These are phyloP conservation scores for Calycina herbarum DNA, from an alignment of 2,329 filamentous ascomycete species.

Conservation along the genomic window DNA sequence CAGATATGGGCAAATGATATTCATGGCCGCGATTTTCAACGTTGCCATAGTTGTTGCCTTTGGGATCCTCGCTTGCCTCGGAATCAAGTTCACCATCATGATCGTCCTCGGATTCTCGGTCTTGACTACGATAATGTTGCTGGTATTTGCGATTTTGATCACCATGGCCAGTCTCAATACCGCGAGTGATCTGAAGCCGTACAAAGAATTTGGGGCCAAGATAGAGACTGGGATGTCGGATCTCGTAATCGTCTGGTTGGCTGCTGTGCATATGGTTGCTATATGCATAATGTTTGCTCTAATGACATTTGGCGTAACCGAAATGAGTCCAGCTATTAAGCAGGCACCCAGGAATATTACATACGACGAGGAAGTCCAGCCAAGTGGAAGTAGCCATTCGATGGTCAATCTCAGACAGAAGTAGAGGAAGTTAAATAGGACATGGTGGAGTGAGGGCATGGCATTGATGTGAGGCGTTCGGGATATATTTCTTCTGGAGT, in stretches of 20 bases:
- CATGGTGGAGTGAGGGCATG: background rate
- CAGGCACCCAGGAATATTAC: background rate
- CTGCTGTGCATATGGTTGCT: conserved; percentile 9
- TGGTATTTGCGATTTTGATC: conserved; percentile 6
- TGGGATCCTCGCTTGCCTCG: conserved; percentile 8
- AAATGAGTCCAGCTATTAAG: conserved; percentile 6
- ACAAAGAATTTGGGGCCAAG: conserved; percentile 6
- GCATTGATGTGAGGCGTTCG: conserved; percentile 1
- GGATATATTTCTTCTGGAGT: background rate
- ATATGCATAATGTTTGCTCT: background rate
- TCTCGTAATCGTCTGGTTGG: conserved; percentile 7
- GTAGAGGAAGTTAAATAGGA: background rate
- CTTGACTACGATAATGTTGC: background rate
- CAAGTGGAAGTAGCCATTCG: background rate
- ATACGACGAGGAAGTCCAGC: background rate
- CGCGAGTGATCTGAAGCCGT: background rate
- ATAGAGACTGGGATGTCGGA: conserved; percentile 7
- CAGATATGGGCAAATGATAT: conserved; percentile 1
- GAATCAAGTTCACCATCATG: conserved; percentile 4
- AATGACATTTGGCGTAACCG: background rate
- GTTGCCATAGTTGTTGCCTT: conserved; percentile 1
- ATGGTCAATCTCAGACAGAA: background rate
- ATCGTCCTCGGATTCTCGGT: conserved; percentile 1
- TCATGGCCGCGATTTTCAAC: conserved; percentile 12
- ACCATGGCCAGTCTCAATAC: conserved; percentile 1